Evolutionary conservation across 2,329 filamentous ascomycete species (phyloP), one percentile per base, ranked within the genome.

Genomic region (Drechmeria coniospora): DNA sequence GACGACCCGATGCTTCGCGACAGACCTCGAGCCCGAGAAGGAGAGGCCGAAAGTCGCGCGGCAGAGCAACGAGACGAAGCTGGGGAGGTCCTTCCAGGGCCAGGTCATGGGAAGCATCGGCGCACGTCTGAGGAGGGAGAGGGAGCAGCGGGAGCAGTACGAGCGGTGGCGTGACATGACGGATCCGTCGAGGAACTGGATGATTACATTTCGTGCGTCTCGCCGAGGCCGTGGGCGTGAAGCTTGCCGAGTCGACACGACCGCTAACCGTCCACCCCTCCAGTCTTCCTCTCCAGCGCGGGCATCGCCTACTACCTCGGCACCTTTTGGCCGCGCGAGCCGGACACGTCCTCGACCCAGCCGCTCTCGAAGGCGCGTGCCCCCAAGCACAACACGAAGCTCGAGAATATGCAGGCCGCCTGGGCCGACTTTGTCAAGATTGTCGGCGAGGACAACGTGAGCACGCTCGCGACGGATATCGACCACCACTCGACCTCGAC

Each of bases 391-490:
- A 68, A 74, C 40, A 61, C 61, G 29, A 64, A 64, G 36, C 62
- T 68, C 32, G 60, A 68, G 40, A 75, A 78, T 43, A 64, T 79
- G 42, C 68, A 77, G 52, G 70, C 74, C 15, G 70, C 74, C 4
- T 79, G 74, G 74, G 56, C 68, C n/a, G 74, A 79, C 50, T 75
- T 79, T 34, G 63, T 64, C 30, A 62, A 60, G 30, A 63, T 79
- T 26, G 63, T 79, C 4, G 74, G 74, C 37, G 60, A 65, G 45
- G 69, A 74, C 10, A 63, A 77, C 39, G 71, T 79, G 31, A 74
- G 67, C 49, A 79, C 74, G 10, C 30, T 61, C 6, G 56, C 64
- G 18, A 49, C 54, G 13, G 69, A 75, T 39, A 51, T 76, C 19
- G 51, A 61, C 15, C 51, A 57, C 27, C 74, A 79, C 46, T 52